Percentiles rank a stretch among this genome's conserved stretches.
Evolutionary conservation across 2,329 filamentous ascomycete genomes (phyloP).

Genomic region (Cladosporium sp.): DNA sequence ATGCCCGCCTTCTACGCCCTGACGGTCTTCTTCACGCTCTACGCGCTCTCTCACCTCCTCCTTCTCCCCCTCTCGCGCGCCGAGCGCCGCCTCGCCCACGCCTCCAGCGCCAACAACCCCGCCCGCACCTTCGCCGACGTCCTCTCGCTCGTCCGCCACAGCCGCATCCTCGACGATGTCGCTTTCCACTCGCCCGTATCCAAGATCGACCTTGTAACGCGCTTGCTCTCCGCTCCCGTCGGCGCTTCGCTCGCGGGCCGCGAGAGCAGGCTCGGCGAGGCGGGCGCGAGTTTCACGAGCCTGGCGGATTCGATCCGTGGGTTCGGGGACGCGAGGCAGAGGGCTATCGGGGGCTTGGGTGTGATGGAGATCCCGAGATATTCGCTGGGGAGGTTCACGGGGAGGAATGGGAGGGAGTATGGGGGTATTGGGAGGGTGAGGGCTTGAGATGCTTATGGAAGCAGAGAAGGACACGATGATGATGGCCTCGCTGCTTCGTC

Average conservation of each 20-base stretch:
- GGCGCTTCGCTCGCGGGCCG: slow-evolving; percentile 40
- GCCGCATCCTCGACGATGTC: slow-evolving; percentile 64
- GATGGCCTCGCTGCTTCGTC: too few species aligned
- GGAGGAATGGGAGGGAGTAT: slow-evolving; percentile 54
- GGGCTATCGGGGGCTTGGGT: slow-evolving; percentile 14
- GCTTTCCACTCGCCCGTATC: slow-evolving; percentile 63
- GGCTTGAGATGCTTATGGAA: neutral
- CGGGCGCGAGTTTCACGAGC: slow-evolving; percentile 21
- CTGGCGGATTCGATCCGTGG: slow-evolving; percentile 29
- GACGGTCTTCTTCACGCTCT: slow-evolving; percentile 66
- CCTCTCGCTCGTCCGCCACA: slow-evolving; percentile 69
- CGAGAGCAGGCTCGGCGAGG: slow-evolving; percentile 13
- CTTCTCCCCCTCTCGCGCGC: slow-evolving; percentile 51
- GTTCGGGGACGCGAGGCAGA: slow-evolving; percentile 25
- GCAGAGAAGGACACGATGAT: too few species aligned
- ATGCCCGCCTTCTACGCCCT: slow-evolving; percentile 66
- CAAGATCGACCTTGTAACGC: slow-evolving; percentile 62
- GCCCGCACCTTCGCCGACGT: slow-evolving; percentile 69
- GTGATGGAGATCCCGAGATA: slow-evolving; percentile 40
- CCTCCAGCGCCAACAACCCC: slow-evolving; percentile 54
- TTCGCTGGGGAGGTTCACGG: slow-evolving; percentile 52
- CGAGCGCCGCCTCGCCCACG: slow-evolving; percentile 47
- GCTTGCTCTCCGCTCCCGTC: slow-evolving; percentile 53
- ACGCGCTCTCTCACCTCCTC: slow-evolving; percentile 64
- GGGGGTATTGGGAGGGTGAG: slow-evolving; percentile 52